phyloP scores from a whole-genome alignment of 2,329 filamentous ascomycete species.

The Kalaharituber pfeilii region DNA sequence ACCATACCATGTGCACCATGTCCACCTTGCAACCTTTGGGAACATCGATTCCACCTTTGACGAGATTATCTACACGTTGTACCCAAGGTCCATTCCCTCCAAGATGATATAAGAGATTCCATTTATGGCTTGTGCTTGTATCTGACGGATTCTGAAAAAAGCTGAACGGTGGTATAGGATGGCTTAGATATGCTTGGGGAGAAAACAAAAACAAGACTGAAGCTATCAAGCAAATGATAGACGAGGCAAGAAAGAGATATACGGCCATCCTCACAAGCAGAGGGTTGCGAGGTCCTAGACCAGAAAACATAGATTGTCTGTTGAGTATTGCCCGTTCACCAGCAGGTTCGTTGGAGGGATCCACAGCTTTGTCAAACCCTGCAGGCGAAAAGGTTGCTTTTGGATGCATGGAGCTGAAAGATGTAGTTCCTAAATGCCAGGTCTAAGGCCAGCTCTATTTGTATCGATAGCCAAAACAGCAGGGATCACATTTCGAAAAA shows the following conservation, averaged over 20 bases:
- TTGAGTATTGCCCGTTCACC: too few relatives aligned
- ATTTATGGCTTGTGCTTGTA: background rate
- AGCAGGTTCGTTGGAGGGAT: too few relatives aligned
- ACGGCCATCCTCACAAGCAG: slow-evolving; percentile 10
- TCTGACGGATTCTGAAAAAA: background rate
- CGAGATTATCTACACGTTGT: slow-evolving; percentile 14
- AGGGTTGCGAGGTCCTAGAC: background rate
- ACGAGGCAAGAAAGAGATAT: slow-evolving; percentile 11
- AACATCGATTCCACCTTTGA: slow-evolving; percentile 27
- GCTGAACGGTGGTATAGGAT: background rate
- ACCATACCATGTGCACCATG: slow-evolving; percentile 40
- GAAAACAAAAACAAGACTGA: slow-evolving; percentile 14
- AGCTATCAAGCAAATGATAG: slow-evolving; percentile 17
- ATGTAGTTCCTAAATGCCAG: too few relatives aligned
- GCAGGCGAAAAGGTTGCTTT: too few relatives aligned
- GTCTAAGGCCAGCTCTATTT: too few relatives aligned
- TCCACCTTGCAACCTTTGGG: slow-evolving; percentile 36
- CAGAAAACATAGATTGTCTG: too few relatives aligned
- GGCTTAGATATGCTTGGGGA: slow-evolving; percentile 4
- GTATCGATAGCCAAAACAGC: too few relatives aligned
- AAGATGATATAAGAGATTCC: slow-evolving; percentile 19
- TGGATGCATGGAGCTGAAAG: too few relatives aligned
- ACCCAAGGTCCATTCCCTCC: slow-evolving; percentile 20
- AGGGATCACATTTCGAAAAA: too few relatives aligned
- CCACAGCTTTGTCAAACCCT: too few relatives aligned